Evolutionary conservation across 768 basidiomycete species (phyloP), one percentile per base, ranked within the genome.

Genomic region (Mrakia gelida): DNA sequence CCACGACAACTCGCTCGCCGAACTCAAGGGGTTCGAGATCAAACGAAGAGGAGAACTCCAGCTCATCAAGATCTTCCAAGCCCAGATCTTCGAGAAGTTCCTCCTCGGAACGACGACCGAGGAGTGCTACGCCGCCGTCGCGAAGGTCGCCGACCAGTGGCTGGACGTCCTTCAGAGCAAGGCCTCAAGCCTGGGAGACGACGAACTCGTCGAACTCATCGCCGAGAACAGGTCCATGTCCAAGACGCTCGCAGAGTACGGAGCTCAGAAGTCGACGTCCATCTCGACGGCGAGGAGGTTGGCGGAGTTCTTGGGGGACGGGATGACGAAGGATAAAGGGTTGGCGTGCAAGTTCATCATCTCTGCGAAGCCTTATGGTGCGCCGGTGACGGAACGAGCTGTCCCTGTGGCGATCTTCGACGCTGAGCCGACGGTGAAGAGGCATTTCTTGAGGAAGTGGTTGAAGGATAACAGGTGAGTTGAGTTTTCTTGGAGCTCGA

Each of bases 311-410:
- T 86, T 99, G 76, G 97, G 97, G 45, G 91, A 95, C 83, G 92
- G 95, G 81, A 99, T 99, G 97, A 95, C 98, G 81, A 98, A 98
- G 85, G 97, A 98, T 86, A 99, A 98, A 83, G 97, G 97, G 77
- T 90, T 99, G 26, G 93, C 97, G 13, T 98, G 97, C 88, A 95
- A 94, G 83, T 99, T 99, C 85, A 94, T 99, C 87, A 98, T 99
- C 82, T 98, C 96, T 34, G 92, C 92, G 3, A 92, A 92, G 82
- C 97, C 97, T 2, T 86, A 88, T 23, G 95, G 95, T 2, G 92
- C 96, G 0, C 94, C 97, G 1, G 95, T 99, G 80, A 98, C 97
- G 7, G 97, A 98, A 79, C 90, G 97, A 70, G 97, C 96, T 13
- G 90, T 99, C 67, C 97, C 97, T 7, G 90, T 99, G 23, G 97